These are phyloP conservation scores for Hemisphaericaspora lyxosophila DNA, from an alignment of 1,139 yeast species.

Conservation along the genomic window DNA sequence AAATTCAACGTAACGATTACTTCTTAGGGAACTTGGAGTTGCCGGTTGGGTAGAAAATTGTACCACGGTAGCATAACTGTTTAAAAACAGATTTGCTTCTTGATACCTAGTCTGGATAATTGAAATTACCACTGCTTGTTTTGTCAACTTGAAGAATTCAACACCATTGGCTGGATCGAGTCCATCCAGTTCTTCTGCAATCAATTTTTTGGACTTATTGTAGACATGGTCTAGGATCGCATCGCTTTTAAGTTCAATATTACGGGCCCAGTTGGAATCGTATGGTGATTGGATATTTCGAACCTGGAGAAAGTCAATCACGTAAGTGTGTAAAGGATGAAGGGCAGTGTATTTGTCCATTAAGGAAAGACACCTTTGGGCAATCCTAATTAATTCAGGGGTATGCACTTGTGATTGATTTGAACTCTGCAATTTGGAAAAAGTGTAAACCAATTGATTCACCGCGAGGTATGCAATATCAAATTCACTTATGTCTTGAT, in stretches of 20 bases:
- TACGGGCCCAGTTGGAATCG: slow-evolving; percentile 1
- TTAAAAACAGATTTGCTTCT: slow-evolving; percentile 20
- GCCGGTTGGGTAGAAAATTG: slow-evolving; percentile 27
- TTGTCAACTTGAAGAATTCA: slow-evolving; percentile 11
- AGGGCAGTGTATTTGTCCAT: slow-evolving; percentile 23
- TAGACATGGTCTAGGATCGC: slow-evolving; percentile 1
- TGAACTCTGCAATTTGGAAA: slow-evolving; percentile 13
- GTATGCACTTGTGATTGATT: slow-evolving; percentile 2
- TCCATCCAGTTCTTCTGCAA: slow-evolving; percentile 3
- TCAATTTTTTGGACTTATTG: neutral
- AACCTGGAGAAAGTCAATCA: slow-evolving; percentile 12
- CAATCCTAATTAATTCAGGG: slow-evolving; percentile 6
- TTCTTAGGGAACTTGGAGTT: slow-evolving; percentile 18
- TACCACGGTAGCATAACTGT: slow-evolving; percentile 19
- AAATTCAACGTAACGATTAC: slow-evolving; percentile 28
- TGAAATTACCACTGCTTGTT: slow-evolving; percentile 10
- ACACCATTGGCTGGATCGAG: slow-evolving; percentile 6
- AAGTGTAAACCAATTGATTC: slow-evolving; percentile 14
- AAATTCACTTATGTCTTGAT: slow-evolving; percentile 2
- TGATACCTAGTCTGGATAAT: slow-evolving; percentile 23
- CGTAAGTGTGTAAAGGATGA: slow-evolving; percentile 16
- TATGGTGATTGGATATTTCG: slow-evolving; percentile 1
- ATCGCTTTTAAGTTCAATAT: slow-evolving; percentile 5
- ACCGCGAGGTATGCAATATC: slow-evolving; percentile 13
- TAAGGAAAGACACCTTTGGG: slow-evolving; percentile 14